These are phyloP conservation scores for Basipetospora chlamydospora DNA, from an alignment of 2,329 filamentous ascomycete species.

Conservation along the genomic window DNA sequence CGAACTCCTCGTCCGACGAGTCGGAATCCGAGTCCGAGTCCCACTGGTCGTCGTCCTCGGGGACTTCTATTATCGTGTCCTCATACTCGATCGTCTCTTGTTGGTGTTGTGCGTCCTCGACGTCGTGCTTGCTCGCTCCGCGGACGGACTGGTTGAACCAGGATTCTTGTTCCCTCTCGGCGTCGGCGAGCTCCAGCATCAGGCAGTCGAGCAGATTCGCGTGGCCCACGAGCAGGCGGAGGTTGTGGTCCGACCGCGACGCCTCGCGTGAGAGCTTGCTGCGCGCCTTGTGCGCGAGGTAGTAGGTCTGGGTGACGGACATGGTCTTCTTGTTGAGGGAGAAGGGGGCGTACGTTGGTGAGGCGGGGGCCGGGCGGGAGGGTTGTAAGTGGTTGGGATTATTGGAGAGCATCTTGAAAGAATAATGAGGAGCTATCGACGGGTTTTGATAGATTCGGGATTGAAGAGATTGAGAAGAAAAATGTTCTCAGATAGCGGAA, in stretches of 20 bases:
- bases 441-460: not conserved
- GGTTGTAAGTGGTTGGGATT: constrained; percentile 10
- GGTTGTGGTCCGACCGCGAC: constrained; percentile 80
- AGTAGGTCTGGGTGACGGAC: constrained; percentile 98
- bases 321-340: constrained; percentile 59
- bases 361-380: constrained; percentile 19
- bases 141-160: constrained; percentile 97
- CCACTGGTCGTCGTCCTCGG: constrained; percentile 54
- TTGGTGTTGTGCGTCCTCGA: constrained; percentile 24
- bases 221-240: constrained; percentile 88
- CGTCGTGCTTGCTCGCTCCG: constrained; percentile 23
- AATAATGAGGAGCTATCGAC: not conserved
- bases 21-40: constrained; percentile 45
- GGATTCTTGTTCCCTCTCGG: constrained; percentile 86
- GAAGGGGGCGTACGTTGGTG: constrained; percentile 20
- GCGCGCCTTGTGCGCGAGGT: constrained; percentile 89
- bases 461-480: not conserved
- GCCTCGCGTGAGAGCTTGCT: constrained; percentile 92
- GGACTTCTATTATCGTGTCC: constrained; percentile 59
- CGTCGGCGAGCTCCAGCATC: constrained; percentile 84
- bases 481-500: constrained; percentile 6
- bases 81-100: constrained; percentile 72
- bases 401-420: constrained; percentile 6
- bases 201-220: constrained; percentile 94
- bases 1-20: constrained; percentile 32